Evolutionary conservation across 129 eudicot species (phyloP).

Genomic region (Flaveria robusta): DNA sequence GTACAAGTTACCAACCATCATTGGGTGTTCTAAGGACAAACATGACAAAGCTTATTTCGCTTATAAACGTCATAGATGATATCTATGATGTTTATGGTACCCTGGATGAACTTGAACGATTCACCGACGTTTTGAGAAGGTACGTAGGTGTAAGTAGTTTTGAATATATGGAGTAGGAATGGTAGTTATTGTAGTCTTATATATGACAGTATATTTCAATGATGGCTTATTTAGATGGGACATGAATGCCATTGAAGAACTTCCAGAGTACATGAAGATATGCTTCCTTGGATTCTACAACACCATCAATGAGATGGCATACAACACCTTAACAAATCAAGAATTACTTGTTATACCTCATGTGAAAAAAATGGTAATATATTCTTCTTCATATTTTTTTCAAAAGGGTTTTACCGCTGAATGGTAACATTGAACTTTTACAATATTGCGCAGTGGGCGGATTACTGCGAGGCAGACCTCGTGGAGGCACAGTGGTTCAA

Average conservation of each 20-base stretch:
- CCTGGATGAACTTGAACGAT: slow-evolving; percentile 10
- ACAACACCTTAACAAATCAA: slow-evolving; percentile 29
- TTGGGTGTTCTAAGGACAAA: background rate
- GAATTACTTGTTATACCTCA: slow-evolving; percentile 29
- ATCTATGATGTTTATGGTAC: slow-evolving; percentile 7
- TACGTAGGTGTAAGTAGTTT: background rate
- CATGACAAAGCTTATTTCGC: background rate
- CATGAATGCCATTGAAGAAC: slow-evolving; percentile 24
- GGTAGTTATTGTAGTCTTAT: background rate
- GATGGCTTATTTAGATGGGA: slow-evolving; percentile 41
- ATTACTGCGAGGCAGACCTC: slow-evolving; percentile 33
- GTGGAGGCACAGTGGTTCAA: slow-evolving; percentile 51
- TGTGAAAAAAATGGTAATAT: slow-evolving; percentile 34
- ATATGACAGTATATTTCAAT: background rate
- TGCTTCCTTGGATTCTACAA: slow-evolving; percentile 42
- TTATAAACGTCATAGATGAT: slow-evolving; percentile 6
- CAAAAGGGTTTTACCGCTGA: background rate
- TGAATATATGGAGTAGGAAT: background rate
- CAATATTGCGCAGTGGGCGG: slow-evolving; percentile 41
- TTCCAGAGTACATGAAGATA: slow-evolving; percentile 44
- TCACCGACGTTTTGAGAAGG: slow-evolving; percentile 3
- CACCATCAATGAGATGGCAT: slow-evolving; percentile 36
- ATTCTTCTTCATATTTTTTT: background rate
- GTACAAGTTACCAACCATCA: background rate
- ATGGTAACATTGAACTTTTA: background rate